Evolutionary conservation across 768 basidiomycete species (phyloP), one percentile per base, ranked within the genome.

Genomic region (Leccinellum luteum): DNA sequence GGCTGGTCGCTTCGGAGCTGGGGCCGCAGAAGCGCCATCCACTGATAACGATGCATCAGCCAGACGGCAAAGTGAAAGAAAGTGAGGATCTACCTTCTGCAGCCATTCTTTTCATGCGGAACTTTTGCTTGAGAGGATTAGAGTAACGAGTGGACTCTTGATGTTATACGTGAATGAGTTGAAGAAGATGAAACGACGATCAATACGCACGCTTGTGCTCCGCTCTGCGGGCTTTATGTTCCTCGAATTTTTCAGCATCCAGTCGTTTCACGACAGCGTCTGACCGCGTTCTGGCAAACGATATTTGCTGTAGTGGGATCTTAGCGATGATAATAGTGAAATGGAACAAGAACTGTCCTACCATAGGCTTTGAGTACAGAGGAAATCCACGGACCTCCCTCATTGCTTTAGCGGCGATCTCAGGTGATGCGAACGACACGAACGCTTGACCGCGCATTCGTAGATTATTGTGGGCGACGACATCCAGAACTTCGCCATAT

Each of bases 391-490:
- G 82, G 41, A 98, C 94, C 72, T 99, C 97, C 78, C 84, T 92
- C 82, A 91, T 79, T 7, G 96, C 96, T 73, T 87, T 90, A 67
- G 81, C 79, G 34, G 97, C 97, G 56, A 83, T 82, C 57, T 98
- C 93, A 52, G 85, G 78, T 32, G 85, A 85, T 56, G 81, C 81
- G 72, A 99, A 97, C 35, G 92, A 93, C 35, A 99, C 92, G 69
- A 99, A 99, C 4, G 97, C 97, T 75, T 99, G 97, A 15, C 97
- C 97, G 38, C 97, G 83, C 97, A 99, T 99, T 38, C 97, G 86
- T 59, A 99, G 75, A 78, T 97, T 98, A 52, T 80, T 76, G 73
- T 99, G 97, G 10, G 95, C 94, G 19, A 94, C 90, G n/a, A 99
- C 93, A 69, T 96, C 93, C 27, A 98, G 75, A 17, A 99, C 90